phyloP scores from a whole-genome alignment of 2,329 filamentous ascomycete genomes.

The Aspergillus sp. region DNA sequence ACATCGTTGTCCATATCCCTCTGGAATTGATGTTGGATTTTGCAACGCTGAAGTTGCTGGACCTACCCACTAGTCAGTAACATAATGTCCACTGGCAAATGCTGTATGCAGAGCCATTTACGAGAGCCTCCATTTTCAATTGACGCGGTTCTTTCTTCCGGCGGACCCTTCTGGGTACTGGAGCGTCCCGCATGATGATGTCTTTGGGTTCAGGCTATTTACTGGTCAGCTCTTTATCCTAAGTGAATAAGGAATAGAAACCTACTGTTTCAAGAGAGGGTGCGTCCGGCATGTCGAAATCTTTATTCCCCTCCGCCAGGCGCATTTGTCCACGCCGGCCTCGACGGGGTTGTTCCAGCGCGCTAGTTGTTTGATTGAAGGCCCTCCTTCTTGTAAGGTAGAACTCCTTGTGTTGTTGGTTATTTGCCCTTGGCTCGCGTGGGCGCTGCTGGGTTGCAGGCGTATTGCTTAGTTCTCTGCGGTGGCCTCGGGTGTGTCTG shows the following conservation, averaged over 20 bases:
- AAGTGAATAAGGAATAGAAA: not conserved
- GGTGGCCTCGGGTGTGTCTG: too few species aligned
- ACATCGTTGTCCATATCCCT: not conserved
- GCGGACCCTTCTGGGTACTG: not conserved
- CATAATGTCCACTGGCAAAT: not conserved
- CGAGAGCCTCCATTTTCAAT: not conserved
- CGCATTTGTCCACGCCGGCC: not conserved
- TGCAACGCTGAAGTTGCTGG: too few species aligned
- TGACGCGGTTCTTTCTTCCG: not conserved
- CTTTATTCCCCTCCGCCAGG: not conserved
- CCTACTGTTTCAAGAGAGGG: not conserved
- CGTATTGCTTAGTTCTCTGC: too few species aligned
- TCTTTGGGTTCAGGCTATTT: not conserved
- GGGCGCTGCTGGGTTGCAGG: too few species aligned
- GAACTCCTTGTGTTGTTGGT: too few species aligned
- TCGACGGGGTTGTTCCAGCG: not conserved
- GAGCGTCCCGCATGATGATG: not conserved
- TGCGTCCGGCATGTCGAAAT: not conserved
- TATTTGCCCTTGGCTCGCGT: too few species aligned
- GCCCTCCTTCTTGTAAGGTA: too few species aligned
- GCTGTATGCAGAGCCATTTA: not conserved
- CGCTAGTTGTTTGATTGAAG: not conserved
- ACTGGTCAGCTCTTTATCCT: not conserved
- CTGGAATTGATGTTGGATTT: not conserved
- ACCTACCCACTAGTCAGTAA: too few species aligned